Percentiles rank a stretch among this genome's conserved stretches.
phyloP scores from a whole-genome alignment of 2,329 filamentous ascomycete species.

The Diaporthe ampelina region DNA sequence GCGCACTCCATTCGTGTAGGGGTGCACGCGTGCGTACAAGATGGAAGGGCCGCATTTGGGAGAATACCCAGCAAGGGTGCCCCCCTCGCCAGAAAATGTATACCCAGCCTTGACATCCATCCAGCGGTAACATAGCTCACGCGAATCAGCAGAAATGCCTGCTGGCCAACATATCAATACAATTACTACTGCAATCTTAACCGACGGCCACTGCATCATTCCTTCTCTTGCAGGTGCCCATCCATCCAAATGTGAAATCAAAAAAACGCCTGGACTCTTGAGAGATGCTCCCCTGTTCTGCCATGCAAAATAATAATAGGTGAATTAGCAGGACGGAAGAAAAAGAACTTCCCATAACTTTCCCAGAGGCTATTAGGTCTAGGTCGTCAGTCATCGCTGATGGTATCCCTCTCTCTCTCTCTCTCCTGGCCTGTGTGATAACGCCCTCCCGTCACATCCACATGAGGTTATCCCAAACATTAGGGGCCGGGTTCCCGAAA shows the following conservation, averaged over 20 bases:
- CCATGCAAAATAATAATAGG: background rate
- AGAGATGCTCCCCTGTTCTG: background rate
- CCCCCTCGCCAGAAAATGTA: background rate
- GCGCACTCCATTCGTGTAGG: background rate
- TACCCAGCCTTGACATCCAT: too few species aligned
- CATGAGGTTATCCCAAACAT: background rate
- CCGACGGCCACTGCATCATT: background rate
- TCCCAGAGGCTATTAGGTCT: slow-evolving; percentile 3
- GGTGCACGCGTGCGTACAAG: background rate
- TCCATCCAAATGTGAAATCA: background rate
- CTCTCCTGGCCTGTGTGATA: background rate
- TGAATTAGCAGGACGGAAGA: background rate
- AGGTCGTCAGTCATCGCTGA: slow-evolving; percentile 14
- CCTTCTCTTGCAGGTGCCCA: background rate
- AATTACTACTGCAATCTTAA: slow-evolving; percentile 1
- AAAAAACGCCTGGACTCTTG: background rate
- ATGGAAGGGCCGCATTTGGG: background rate
- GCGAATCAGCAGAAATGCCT: background rate
- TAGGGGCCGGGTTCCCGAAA: background rate
- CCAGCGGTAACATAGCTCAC: background rate
- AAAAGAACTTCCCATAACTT: background rate
- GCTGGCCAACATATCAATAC: background rate
- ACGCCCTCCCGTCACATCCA: background rate
- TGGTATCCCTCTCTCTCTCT: background rate
- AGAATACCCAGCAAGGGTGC: background rate